phyloP scores from a whole-genome alignment of 805 yeast genomes.

The Ogataea wickerhamii region DNA sequence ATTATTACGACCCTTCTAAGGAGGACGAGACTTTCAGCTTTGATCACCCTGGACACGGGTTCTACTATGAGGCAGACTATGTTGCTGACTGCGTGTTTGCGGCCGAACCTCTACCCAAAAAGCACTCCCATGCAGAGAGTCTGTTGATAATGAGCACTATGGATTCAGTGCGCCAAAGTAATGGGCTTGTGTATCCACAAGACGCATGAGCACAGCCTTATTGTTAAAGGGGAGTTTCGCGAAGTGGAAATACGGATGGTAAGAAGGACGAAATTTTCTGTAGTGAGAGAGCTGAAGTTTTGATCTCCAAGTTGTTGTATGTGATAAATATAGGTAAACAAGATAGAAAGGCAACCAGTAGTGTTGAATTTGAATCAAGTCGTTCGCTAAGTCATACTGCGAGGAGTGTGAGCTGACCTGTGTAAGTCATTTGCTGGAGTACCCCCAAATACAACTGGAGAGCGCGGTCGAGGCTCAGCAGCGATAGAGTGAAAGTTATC shows the following conservation, averaged over 20 bases:
- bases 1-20: slow-evolving; percentile 26
- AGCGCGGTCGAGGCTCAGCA: too few relatives aligned
- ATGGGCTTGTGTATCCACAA: slow-evolving; percentile 43
- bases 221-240: not conserved
- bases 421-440: too few relatives aligned
- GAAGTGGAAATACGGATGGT: not conserved
- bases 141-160: slow-evolving; percentile 43
- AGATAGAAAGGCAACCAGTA: too few relatives aligned
- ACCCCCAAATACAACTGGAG: too few relatives aligned
- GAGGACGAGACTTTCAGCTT: slow-evolving; percentile 30
- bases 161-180: slow-evolving; percentile 44
- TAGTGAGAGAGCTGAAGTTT: too few relatives aligned
- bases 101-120: slow-evolving; percentile 34
- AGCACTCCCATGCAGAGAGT: slow-evolving; percentile 43
- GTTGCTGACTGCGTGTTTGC: slow-evolving; percentile 42
- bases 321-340: too few relatives aligned
- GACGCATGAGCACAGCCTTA: slow-evolving; percentile 18
- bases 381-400: not conserved
- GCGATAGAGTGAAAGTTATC: too few relatives aligned
- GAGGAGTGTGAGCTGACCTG: too few relatives aligned
- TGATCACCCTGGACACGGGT: slow-evolving; percentile 40
- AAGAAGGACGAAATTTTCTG: not conserved
- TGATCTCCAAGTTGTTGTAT: too few relatives aligned
- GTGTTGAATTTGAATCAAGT: too few relatives aligned
- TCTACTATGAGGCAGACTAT: slow-evolving; percentile 55